Conservation (phyloP, 108 stramenopile genomes). For the Nannochloropsis salina region DNA sequence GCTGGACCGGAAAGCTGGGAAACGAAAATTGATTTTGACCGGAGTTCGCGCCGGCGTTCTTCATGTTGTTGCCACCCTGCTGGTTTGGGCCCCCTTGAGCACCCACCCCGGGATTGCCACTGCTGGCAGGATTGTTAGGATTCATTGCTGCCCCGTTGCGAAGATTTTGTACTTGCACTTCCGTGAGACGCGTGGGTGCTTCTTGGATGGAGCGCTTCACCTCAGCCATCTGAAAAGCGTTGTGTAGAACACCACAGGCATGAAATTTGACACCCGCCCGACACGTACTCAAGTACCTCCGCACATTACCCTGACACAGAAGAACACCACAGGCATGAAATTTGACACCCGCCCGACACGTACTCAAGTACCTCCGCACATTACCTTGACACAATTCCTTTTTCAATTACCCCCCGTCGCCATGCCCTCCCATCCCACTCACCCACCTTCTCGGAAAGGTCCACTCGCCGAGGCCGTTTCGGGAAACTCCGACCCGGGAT, state of each 20-base stretch:
- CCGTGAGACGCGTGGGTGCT: slow-evolving; percentile 11
- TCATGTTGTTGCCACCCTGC: not conserved
- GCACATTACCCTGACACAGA: not conserved
- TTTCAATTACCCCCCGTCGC: not conserved
- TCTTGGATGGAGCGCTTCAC: slow-evolving; percentile 7
- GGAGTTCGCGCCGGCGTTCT: not conserved
- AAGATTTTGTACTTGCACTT: not conserved
- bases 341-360: too few species aligned
- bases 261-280: too few species aligned
- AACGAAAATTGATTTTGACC: slow-evolving; percentile 1
- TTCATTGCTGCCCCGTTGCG: not conserved
- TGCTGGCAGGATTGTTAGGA: not conserved
- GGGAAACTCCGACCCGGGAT: not conserved
- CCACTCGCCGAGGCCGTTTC: slow-evolving; percentile 15
- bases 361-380: not conserved
- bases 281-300: not conserved
- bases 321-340: not conserved
- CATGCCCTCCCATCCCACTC: not conserved
- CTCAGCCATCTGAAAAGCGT: not conserved
- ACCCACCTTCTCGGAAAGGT: slow-evolving; percentile 3
- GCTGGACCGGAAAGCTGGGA: not conserved
- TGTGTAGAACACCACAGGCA: not conserved
- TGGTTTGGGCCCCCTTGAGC: not conserved
- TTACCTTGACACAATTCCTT: not conserved
- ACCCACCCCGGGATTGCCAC: too few species aligned